A percentile compares a stretch with the other conserved stretches of the same genome.
These are phyloP conservation scores for Lipomyces anomalus DNA, from an alignment of 805 yeast species.

Conservation along the genomic window DNA sequence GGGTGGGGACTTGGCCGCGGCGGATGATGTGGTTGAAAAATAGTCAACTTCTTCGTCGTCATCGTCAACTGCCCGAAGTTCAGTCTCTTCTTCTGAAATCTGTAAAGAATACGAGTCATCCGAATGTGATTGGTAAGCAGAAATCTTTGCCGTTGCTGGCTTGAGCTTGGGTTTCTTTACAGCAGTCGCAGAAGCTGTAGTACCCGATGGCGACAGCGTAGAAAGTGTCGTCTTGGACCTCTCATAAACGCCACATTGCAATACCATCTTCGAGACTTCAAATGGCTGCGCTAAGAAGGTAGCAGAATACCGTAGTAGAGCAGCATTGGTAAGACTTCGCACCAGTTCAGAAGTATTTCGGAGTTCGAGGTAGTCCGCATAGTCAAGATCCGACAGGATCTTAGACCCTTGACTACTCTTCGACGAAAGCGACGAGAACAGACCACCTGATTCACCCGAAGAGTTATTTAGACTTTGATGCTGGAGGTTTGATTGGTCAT, in stretches of 20 bases:
- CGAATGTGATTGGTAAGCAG: too few species aligned
- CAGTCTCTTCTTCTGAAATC: too few species aligned
- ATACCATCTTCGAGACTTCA: slow-evolving; percentile 68
- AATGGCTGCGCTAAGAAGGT: slow-evolving; percentile 78
- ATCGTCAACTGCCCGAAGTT: too few species aligned
- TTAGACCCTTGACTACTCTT: background rate
- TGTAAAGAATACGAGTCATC: too few species aligned
- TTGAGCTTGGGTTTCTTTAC: background rate
- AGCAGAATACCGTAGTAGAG: slow-evolving; percentile 58
- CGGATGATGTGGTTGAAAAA: slow-evolving; percentile 16
- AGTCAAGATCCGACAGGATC: slow-evolving; percentile 22
- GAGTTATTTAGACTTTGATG: background rate
- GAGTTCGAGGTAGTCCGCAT: slow-evolving; percentile 24
- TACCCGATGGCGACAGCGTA: background rate
- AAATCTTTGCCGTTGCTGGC: too few species aligned
- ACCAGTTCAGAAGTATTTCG: slow-evolving; percentile 17
- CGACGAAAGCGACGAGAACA: background rate
- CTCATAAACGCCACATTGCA: slow-evolving; percentile 64
- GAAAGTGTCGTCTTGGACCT: background rate
- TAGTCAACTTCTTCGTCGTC: slow-evolving; percentile 24
- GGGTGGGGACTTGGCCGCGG: slow-evolving; percentile 4
- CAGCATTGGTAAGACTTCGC: slow-evolving; percentile 14
- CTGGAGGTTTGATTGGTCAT: too few species aligned
- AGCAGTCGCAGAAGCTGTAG: background rate
- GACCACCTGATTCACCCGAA: background rate